Evolutionary conservation across 345 rosid genomes (phyloP), one percentile per base, ranked within the genome.

Genomic region (Iberis pinnata): DNA sequence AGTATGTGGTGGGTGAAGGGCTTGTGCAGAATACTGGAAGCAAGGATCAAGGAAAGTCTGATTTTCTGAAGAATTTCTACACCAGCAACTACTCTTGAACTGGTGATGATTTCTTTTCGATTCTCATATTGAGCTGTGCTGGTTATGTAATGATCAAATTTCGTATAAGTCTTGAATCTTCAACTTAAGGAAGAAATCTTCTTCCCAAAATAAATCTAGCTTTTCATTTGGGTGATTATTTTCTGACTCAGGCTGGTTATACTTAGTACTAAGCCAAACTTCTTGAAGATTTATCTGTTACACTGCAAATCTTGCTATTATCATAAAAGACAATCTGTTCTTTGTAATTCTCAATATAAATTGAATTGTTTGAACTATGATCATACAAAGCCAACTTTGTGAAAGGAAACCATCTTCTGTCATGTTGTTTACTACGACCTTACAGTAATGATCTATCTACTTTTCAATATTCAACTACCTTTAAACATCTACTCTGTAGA

Each of bases 61-160:
- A 75, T 50, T 90, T 90, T 66, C 86, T 90, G 57, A 82, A 84
- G 78, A 84, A 78, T 59, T 90, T 90, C 73, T 87, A 90, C 39
- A 84, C 75, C 43, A 78, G 77, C 83, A 90, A 90, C 78, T 90
- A 90, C 78, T 76, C 70, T 40, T 90, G 73, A 82, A 54, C 61
- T 49, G 64, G 55, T 62, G 64, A 50, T 56, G 41, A 20, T 49
- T 41, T 32, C 33, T 31, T 33, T 56, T 53, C 36, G 13, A 17
- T 19, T 17, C 35, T 53, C 40, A 8, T 53, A 53, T n/a, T 53
- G 53, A 63, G 53, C 53, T 53, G 53, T 59, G 37, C 49, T 66
- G 47, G 43, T 52, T 43, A 7, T 65, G 52, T 55, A 44, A 49
- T 49, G 39, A 51, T 56, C 17, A 43, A 56, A 50, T 65, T 32